Conservation (phyloP, 2,329 filamentous ascomycete species). For the Fusarium phyllophilum region DNA sequence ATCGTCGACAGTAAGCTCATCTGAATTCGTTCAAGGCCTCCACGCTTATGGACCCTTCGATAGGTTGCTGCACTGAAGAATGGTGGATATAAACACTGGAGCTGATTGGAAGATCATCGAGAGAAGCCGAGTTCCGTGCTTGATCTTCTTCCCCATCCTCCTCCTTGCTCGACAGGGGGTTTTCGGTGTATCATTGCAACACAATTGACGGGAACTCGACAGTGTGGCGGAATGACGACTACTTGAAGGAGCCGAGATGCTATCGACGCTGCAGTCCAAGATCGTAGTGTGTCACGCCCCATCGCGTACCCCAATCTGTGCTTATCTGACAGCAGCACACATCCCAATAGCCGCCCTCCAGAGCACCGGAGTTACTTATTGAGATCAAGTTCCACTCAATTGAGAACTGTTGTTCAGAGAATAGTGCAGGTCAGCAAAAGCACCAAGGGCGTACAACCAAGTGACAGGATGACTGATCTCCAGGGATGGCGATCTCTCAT, state of each 20-base stretch:
- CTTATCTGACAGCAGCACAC: neutral
- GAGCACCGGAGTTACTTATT: rapidly evolving
- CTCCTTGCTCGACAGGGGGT: neutral
- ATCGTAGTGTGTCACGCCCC: neutral
- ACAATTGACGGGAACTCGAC: rapidly evolving
- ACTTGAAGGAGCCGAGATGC: rapidly evolving
- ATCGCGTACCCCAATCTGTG: rapidly evolving
- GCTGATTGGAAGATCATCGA: neutral
- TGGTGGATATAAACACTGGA: rapidly evolving
- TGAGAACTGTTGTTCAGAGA: neutral
- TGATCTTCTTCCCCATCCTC: rapidly evolving
- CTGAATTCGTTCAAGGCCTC: neutral
- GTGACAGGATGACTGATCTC: neutral
- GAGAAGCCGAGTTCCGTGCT: neutral
- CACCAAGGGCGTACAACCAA: rapidly evolving
- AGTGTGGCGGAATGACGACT: rapidly evolving
- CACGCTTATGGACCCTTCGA: rapidly evolving
- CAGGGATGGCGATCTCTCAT: neutral
- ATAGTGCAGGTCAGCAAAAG: neutral
- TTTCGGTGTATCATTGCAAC: rapidly evolving
- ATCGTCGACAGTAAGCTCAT: neutral
- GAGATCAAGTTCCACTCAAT: neutral
- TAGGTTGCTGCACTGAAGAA: rapidly evolving
- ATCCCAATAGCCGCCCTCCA: rapidly evolving
- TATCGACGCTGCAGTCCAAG: neutral